A percentile compares a stretch with the other conserved stretches of the same genome.
Conservation (phyloP, 2,329 filamentous ascomycete genomes). For the Aspergillus calidoustus region DNA sequence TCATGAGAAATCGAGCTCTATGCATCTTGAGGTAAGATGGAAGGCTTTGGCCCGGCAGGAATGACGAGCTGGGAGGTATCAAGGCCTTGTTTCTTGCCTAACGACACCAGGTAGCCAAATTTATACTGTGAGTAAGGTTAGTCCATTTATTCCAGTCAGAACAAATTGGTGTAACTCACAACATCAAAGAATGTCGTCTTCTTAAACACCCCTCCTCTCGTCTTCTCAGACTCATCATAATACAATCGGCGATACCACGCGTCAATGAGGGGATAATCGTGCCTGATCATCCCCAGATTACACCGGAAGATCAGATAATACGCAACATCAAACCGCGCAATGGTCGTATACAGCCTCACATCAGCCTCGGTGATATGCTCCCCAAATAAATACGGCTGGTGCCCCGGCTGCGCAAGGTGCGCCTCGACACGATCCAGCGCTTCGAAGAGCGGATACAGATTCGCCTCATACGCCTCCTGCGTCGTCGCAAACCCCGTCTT, state of each 20-base stretch:
- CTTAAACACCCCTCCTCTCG: conserved; percentile 47
- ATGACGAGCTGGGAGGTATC: conserved; percentile 26
- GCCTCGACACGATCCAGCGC: conserved; percentile 74
- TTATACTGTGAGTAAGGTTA: conserved; percentile 29
- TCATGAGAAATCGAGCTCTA: background rate
- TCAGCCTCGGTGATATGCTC: conserved; percentile 76
- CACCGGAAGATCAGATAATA: conserved; percentile 85
- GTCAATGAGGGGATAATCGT: conserved; percentile 60
- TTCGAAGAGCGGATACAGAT: conserved; percentile 70
- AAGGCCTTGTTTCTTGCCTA: conserved; percentile 26
- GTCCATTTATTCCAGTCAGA: background rate
- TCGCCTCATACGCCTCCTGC: conserved; percentile 75
- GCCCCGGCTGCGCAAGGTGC: conserved; percentile 59
- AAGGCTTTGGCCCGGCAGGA: conserved; percentile 33
- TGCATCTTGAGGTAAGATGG: conserved; percentile 29
- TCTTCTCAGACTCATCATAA: conserved; percentile 50
- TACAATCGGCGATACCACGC: conserved; percentile 54
- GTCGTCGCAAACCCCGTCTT: conserved; percentile 76
- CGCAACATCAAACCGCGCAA: conserved; percentile 70
- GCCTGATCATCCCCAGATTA: conserved; percentile 65
- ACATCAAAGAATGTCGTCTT: conserved; percentile 50
- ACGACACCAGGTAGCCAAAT: conserved; percentile 28
- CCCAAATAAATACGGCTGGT: conserved; percentile 73
- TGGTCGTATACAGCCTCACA: conserved; percentile 70
- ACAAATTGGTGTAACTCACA: conserved; percentile 31